phyloP scores from a whole-genome alignment of 2,329 filamentous ascomycete genomes.

The Venturia carpophila region DNA sequence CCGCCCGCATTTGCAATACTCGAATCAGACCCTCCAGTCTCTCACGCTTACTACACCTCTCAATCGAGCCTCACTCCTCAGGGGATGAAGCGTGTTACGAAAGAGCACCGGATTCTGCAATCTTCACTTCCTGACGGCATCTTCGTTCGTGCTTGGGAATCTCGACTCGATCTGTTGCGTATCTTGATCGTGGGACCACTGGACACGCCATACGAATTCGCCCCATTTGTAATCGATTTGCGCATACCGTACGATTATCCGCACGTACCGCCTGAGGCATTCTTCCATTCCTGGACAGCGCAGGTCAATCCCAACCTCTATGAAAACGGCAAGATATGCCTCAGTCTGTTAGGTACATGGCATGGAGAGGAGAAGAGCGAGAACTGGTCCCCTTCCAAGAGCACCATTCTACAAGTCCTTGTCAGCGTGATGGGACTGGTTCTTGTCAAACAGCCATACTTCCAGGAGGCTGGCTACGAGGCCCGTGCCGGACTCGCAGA shows the following conservation, averaged over 20 bases:
- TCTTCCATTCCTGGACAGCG: slow-evolving; percentile 54
- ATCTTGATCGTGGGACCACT: slow-evolving; percentile 51
- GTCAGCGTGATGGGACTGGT: slow-evolving; percentile 52
- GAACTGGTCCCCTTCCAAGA: slow-evolving; percentile 45
- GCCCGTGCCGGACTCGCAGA: slow-evolving; percentile 40
- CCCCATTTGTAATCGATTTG: slow-evolving; percentile 55
- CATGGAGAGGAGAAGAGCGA: slow-evolving; percentile 45
- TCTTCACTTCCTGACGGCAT: slow-evolving; percentile 48
- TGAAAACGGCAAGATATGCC: slow-evolving; percentile 54
- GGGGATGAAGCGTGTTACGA: slow-evolving; percentile 44
- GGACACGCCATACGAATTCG: slow-evolving; percentile 54
- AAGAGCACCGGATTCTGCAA: slow-evolving; percentile 52
- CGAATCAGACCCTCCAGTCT: slow-evolving; percentile 28
- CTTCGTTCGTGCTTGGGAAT: slow-evolving; percentile 53
- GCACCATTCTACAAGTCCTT: slow-evolving; percentile 49
- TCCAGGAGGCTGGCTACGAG: slow-evolving; percentile 57
- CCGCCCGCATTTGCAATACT: slow-evolving; percentile 30
- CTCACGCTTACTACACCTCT: slow-evolving; percentile 34
- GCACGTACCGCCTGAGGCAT: slow-evolving; percentile 44
- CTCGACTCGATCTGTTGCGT: slow-evolving; percentile 50
- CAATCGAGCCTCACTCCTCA: slow-evolving; percentile 38
- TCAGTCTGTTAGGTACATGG: slow-evolving; percentile 54
- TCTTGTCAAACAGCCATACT: slow-evolving; percentile 53
- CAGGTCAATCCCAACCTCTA: slow-evolving; percentile 56
- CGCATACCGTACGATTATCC: slow-evolving; percentile 45